Evolutionary conservation across 192 early-diverging fungal genomes (phyloP).

Genomic region (Spinellus fusiger): DNA sequence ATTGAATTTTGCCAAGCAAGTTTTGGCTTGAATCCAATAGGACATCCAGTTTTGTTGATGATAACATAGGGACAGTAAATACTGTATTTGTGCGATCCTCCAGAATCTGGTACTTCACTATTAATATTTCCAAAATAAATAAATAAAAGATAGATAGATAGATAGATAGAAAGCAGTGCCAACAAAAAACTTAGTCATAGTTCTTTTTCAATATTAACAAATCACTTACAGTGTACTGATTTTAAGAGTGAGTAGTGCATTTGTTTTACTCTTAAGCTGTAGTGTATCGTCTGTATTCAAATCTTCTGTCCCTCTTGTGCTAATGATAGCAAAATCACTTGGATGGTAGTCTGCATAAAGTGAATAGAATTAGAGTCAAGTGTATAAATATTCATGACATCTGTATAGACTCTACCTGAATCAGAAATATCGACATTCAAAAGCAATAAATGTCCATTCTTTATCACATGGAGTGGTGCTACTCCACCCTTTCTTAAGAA

Average conservation of each 20-base stretch:
- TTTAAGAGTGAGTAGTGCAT: conserved; percentile 55
- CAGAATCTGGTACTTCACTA: conserved; percentile 57
- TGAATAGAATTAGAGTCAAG: neutral
- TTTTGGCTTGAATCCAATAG: conserved; percentile 72
- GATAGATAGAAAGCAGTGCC: too few relatives aligned
- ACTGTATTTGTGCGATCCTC: conserved; percentile 75
- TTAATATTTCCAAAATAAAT: neutral
- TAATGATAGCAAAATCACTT: conserved; percentile 85
- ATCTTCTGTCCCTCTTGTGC: conserved; percentile 74
- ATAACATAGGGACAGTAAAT: conserved; percentile 93
- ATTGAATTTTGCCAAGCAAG: conserved; percentile 72
- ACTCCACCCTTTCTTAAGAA: conserved; percentile 62
- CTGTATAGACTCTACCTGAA: conserved; percentile 37
- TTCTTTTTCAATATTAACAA: neutral
- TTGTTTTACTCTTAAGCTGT: conserved; percentile 57
- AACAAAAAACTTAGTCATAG: too few relatives aligned
- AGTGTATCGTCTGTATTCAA: conserved; percentile 69
- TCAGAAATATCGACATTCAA: conserved; percentile 72
- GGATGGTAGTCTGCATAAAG: conserved; percentile 44
- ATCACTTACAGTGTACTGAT: conserved; percentile 51
- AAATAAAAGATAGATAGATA: neutral
- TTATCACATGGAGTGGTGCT: conserved; percentile 75
- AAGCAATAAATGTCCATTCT: conserved; percentile 75
- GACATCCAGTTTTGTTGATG: conserved; percentile 86
- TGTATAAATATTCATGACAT: neutral